phyloP scores from a whole-genome alignment of 2,329 filamentous ascomycete species.

The Coniochaeta ligniaria region DNA sequence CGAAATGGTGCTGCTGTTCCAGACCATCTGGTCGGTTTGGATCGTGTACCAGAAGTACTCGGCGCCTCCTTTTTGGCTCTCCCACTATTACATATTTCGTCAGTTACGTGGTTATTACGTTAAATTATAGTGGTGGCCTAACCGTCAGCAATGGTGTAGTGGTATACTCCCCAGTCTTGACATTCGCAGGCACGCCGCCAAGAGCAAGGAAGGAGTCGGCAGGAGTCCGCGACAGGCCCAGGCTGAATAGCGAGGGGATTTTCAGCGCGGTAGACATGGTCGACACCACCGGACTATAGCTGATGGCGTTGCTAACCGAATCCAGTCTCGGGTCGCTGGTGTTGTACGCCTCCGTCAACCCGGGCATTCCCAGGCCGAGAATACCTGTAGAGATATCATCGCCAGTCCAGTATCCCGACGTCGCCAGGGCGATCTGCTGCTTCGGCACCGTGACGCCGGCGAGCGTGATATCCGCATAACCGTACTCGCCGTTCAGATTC shows the following conservation, averaged over 20 bases:
- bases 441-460: slow-evolving; percentile 18
- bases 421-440: slow-evolving; percentile 23
- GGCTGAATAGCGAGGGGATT: slow-evolving; percentile 18
- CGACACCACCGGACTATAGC: slow-evolving; percentile 20
- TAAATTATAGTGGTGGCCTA: not conserved
- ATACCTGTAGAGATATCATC: slow-evolving; percentile 23
- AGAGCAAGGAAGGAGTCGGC: slow-evolving; percentile 22
- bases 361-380: slow-evolving; percentile 22
- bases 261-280: slow-evolving; percentile 14
- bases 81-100: not conserved
- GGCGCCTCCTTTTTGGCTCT: slow-evolving; percentile 8
- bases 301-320: slow-evolving; percentile 10
- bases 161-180: slow-evolving; percentile 18
- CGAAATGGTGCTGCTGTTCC: slow-evolving; percentile 11
- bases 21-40: slow-evolving; percentile 12
- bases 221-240: slow-evolving; percentile 23
- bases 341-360: slow-evolving; percentile 18
- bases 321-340: slow-evolving; percentile 8
- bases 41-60: slow-evolving; percentile 23
- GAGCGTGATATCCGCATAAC: slow-evolving; percentile 21
- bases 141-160: slow-evolving; percentile 20
- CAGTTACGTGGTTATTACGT: not conserved
- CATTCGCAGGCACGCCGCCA: slow-evolving; percentile 21
- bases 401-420: slow-evolving; percentile 19
- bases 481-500: slow-evolving; percentile 21